Evolutionary conservation across 805 yeast genomes (phyloP), one percentile per base, ranked within the genome.

Genomic region (Candida ficus): DNA sequence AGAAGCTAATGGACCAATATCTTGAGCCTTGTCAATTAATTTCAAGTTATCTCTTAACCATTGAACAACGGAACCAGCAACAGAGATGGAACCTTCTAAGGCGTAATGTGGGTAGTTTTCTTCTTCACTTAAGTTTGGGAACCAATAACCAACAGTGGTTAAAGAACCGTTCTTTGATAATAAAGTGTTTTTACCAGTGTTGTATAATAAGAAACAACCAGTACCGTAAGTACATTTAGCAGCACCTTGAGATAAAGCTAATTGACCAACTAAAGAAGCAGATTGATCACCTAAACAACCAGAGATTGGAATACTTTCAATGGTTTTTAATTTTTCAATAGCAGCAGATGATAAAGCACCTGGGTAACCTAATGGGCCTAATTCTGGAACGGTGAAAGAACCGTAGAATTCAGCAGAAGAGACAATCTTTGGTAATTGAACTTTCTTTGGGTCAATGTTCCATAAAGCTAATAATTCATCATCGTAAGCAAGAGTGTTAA

Each of bases 141-240:
- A 84, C 86, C 95, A 87, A 68, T 75, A 91, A 3, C 91, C 96
- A 39, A 89, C 75, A 1, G 97, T 90, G 32, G 96, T 89, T 50
- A 90, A 71, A 12, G 95, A 80, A 36, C 96, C 97, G 57, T 84
- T 80, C 27, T 76, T 70, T 26, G 90, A 78, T 27, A 82, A 73
- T 54, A 88, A 72, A 44, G 87, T 83, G 38, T 70, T 63, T 33
- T 68, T 62, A 43, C 98, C 98, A 2, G 95, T 85, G 64, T 90
- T 90, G 71, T 83, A 87, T 47, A 91, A 70, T 46, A 90, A 64
- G 70, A 90, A 90, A 61, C 95, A 86, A 46, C 98, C 98, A 2
- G 98, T 90, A 47, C 98, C 98, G 57, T 89, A 90, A 10, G 98
- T 90, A 71, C 95, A 88, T 64, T 90, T 90, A 33, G 96, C 96